A percentile compares a stretch with the other conserved stretches of the same genome.
Evolutionary conservation across 768 basidiomycete genomes (phyloP).

Genomic region (Gelatoporia subvermispora): DNA sequence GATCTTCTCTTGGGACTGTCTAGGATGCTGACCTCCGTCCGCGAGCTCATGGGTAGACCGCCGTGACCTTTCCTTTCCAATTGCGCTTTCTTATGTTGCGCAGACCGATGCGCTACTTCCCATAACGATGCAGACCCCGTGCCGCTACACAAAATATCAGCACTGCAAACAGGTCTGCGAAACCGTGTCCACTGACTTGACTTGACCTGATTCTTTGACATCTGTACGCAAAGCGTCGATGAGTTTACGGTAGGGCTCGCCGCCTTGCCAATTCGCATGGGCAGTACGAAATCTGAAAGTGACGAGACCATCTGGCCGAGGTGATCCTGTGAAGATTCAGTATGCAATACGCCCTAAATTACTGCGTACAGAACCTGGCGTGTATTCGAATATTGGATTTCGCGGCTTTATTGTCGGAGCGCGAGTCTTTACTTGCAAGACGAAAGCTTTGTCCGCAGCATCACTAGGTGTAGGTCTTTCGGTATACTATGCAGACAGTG

Average conservation of each 20-base stretch:
- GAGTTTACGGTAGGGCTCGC: constrained; percentile 3
- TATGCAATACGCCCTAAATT: background rate
- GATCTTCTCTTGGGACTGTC: no score
- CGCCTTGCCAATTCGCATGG: constrained; percentile 6
- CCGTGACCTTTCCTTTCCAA: background rate
- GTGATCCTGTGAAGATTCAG: background rate
- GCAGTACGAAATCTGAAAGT: constrained; percentile 5
- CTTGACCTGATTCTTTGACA: background rate
- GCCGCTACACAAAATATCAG: background rate
- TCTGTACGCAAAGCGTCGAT: background rate
- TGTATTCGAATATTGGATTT: background rate
- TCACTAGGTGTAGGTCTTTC: background rate
- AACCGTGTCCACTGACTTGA: background rate
- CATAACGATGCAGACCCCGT: background rate
- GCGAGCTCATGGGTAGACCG: no score
- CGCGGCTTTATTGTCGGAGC: background rate
- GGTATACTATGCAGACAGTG: background rate
- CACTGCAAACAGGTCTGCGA: background rate
- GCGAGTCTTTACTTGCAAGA: background rate
- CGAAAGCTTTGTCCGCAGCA: background rate
- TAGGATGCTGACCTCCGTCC: no score
- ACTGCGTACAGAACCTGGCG: background rate
- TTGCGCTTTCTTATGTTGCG: background rate
- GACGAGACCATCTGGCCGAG: background rate
- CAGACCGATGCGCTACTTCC: background rate